Percentiles rank a stretch among this genome's conserved stretches.
Conservation (phyloP, 495 filamentous ascomycete species). For the Evansstolkia leycettana region DNA sequence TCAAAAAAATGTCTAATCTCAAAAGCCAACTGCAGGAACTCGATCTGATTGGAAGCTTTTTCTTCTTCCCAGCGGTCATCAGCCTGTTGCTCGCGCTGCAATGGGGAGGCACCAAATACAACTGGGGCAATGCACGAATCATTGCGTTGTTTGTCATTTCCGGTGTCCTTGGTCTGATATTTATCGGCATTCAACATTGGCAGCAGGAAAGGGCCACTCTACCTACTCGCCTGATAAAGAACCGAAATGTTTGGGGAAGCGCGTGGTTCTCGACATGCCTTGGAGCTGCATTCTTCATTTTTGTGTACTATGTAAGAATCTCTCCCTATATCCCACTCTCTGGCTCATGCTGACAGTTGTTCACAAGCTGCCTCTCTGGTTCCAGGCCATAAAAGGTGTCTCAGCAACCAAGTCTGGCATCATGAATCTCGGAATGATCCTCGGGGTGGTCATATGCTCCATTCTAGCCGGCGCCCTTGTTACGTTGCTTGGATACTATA, state of each 20-base stretch:
- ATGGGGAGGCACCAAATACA: constrained; percentile 67
- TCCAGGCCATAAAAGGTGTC: constrained; percentile 70
- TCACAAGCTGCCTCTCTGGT: constrained; percentile 66
- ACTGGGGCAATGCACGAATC: constrained; percentile 52
- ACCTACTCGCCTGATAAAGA: constrained; percentile 57
- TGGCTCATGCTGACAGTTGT: no score
- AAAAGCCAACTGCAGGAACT: constrained; percentile 42
- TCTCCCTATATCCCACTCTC: neutral
- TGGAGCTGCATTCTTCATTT: constrained; percentile 51
- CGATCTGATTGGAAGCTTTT: constrained; percentile 51
- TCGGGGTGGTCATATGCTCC: constrained; percentile 46
- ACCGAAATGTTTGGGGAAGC: constrained; percentile 52
- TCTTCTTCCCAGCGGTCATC: constrained; percentile 63
- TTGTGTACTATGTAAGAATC: constrained; percentile 44
- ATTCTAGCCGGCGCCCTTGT: constrained; percentile 50
- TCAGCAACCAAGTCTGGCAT: constrained; percentile 62
- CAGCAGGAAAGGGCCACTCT: constrained; percentile 65
- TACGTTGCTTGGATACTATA: constrained; percentile 60
- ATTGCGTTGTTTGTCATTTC: constrained; percentile 62
- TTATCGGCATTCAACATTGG: constrained; percentile 52
- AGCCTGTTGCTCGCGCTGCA: constrained; percentile 68
- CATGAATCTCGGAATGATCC: constrained; percentile 61
- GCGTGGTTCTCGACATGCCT: constrained; percentile 42
- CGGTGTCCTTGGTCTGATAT: constrained; percentile 47
- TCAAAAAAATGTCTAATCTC: constrained; percentile 24